phyloP scores from a whole-genome alignment of 805 yeast genomes.

The Hanseniaspora osmophila region DNA sequence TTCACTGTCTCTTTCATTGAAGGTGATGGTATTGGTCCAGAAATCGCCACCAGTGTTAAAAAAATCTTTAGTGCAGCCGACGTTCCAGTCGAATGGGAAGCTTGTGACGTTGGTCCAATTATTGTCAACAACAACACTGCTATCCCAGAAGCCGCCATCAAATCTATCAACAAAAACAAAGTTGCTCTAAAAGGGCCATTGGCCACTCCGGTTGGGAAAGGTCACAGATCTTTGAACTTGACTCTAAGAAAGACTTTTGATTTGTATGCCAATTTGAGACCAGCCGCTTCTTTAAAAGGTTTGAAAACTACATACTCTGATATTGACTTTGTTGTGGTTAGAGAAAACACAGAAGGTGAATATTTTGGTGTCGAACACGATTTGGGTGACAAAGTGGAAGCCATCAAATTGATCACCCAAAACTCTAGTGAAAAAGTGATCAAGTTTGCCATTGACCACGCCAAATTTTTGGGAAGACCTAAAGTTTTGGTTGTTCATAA shows the following conservation, averaged over 20 bases:
- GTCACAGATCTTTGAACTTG: constrained; percentile 93
- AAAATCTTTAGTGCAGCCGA: constrained; percentile 85
- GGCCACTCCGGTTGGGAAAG: constrained; percentile 98
- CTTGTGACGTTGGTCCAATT: constrained; percentile 89
- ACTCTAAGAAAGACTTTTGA: constrained; percentile 94
- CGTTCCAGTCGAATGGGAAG: constrained; percentile 95
- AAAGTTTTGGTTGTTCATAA: constrained; percentile 92
- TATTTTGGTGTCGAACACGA: constrained; percentile 98
- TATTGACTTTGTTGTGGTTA: constrained; percentile 89
- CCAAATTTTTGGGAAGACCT: constrained; percentile 73
- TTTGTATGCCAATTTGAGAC: constrained; percentile 93
- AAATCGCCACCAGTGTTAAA: constrained; percentile 88
- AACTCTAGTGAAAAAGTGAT: constrained; percentile 94
- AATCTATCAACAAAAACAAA: constrained; percentile 80
- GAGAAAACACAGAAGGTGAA: constrained; percentile 99
- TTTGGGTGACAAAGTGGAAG: constrained; percentile 94
- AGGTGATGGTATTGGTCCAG: constrained; percentile 97
- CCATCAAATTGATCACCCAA: constrained; percentile 91
- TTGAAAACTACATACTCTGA: constrained; percentile 68
- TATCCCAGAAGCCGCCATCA: constrained; percentile 82
- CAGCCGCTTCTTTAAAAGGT: constrained; percentile 87
- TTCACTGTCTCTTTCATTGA: constrained; percentile 91
- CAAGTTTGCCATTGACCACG: constrained; percentile 94
- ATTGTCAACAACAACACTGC: constrained; percentile 87
- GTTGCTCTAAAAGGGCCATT: constrained; percentile 96